These are phyloP conservation scores for Alternaria brassicicola DNA, from an alignment of 2,329 filamentous ascomycete genomes.

Conservation along the genomic window DNA sequence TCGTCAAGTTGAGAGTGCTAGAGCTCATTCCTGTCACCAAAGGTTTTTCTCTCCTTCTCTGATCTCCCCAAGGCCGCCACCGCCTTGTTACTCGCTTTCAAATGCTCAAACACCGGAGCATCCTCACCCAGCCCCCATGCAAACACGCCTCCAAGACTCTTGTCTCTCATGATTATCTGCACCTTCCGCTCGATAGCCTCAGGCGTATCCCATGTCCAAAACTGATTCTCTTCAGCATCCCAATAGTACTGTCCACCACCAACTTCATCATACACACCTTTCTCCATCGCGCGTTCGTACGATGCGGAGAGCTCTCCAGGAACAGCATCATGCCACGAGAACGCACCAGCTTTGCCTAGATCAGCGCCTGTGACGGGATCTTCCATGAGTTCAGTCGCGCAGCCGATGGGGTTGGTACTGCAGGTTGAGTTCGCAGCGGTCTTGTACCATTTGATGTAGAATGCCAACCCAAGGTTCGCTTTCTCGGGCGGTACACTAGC, in stretches of 20 bases:
- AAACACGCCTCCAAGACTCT: slow-evolving; percentile 70
- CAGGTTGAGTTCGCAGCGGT: slow-evolving; percentile 57
- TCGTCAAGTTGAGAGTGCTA: no score
- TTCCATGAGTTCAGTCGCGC: slow-evolving; percentile 66
- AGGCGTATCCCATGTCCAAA: slow-evolving; percentile 75
- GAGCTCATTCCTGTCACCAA: slow-evolving; percentile 12
- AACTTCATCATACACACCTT: slow-evolving; percentile 62
- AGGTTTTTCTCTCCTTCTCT: no score
- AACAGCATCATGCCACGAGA: slow-evolving; percentile 54
- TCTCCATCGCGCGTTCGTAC: slow-evolving; percentile 60
- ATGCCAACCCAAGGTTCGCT: slow-evolving; percentile 69
- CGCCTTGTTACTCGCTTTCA: slow-evolving; percentile 45
- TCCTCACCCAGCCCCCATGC: slow-evolving; percentile 78
- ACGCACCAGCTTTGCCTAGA: slow-evolving; percentile 62
- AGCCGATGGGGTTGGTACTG: slow-evolving; percentile 60
- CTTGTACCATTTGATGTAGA: slow-evolving; percentile 71
- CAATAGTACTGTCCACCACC: slow-evolving; percentile 72
- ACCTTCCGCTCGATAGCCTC: slow-evolving; percentile 68
- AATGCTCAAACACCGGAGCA: slow-evolving; percentile 40
- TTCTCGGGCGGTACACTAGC: slow-evolving; percentile 61
- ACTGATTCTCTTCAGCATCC: slow-evolving; percentile 64
- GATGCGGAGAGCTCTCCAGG: slow-evolving; percentile 58
- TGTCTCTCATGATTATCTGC: slow-evolving; percentile 60
- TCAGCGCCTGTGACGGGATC: slow-evolving; percentile 64
- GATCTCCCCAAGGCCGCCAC: not conserved